These are phyloP conservation scores for Rhynchospora breviuscula DNA, from an alignment of 176 grass and related monocot genomes.

Conservation along the genomic window DNA sequence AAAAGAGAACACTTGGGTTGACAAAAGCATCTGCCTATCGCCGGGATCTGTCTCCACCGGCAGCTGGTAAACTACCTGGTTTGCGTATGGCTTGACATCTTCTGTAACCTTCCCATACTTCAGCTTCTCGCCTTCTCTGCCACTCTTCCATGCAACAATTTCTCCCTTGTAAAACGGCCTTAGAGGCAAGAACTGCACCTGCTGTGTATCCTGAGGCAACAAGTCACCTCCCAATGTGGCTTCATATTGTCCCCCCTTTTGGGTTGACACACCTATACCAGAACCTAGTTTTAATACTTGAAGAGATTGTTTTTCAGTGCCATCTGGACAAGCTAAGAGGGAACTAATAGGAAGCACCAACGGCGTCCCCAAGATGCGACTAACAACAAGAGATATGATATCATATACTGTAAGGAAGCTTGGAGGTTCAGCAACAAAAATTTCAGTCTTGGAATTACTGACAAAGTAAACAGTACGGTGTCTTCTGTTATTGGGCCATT, in stretches of 20 bases:
- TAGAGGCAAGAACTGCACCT: conserved; percentile 92
- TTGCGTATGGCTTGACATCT: conserved; percentile 82
- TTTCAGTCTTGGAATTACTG: conserved; percentile 53
- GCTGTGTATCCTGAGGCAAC: conserved; percentile 79
- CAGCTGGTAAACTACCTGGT: conserved; percentile 83
- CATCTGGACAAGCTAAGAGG: conserved; percentile 75
- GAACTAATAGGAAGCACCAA: conserved; percentile 64
- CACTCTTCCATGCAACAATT: conserved; percentile 90
- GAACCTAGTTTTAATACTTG: conserved; percentile 58
- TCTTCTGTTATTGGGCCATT: conserved; percentile 64
- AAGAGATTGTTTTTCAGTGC: conserved; percentile 71
- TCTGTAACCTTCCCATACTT: conserved; percentile 89
- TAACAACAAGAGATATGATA: conserved; percentile 60
- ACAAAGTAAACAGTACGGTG: conserved; percentile 68
- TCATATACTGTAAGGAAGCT: conserved; percentile 84
- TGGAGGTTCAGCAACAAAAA: conserved; percentile 82
- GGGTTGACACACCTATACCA: conserved; percentile 44
- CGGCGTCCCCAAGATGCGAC: conserved; percentile 58
- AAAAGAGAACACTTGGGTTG: conserved; percentile 86
- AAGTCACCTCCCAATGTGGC: conserved; percentile 65
- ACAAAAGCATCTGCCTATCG: conserved; percentile 64
- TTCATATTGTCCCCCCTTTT: conserved; percentile 35
- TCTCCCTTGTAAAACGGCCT: conserved; percentile 88
- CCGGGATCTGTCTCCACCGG: conserved; percentile 63
- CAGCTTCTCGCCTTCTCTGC: conserved; percentile 76